Evolutionary conservation across 2,329 filamentous ascomycete species (phyloP), one percentile per base, ranked within the genome.

Genomic region (Trichoderma sp.): DNA sequence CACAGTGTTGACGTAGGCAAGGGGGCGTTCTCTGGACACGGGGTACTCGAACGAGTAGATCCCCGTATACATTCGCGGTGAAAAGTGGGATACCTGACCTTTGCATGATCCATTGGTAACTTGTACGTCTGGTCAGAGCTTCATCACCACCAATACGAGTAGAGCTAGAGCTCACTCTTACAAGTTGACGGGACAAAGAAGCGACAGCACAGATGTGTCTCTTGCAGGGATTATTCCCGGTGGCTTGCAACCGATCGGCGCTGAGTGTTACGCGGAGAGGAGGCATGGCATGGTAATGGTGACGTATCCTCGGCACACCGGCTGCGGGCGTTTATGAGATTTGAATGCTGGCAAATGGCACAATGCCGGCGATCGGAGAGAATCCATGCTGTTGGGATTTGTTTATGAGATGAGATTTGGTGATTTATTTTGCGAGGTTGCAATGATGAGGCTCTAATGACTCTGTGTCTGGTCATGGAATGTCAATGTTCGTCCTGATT

Each of bases 1-100:
- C 67, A 69, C 57, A 62, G 67, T 69, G 67, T 69, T 69, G 67
- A 69, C 67, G 67, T 69, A 69, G 57, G 57, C 28, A 69, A 69
- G 57, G 57, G 57, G 57, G 57, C 53, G 55, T 34, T 17, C 28
- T 61, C 50, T 20, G 36, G 26, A 20, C 28, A 26, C 64, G 53
- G 65, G 34, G 50, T 36, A 55, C 47, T 23, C 47, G 17, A 43
- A 36, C n/a, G 20, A 17, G 43, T 13, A 66, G 43, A 55, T 34
- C 43, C 28, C 43, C 20, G 39, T 66, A 17, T 20, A 34, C 63
- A 59, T 53, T 11, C 34, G 30, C n/a, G 63, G 63, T 34, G 28
- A 32, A 30, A 30, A 30, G 63, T 23, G 30, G 30, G 43, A 55
- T 55, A 55, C 28, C 57, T 20, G 55, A 23, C 47, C 47, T 13